Conservation (phyloP, 2,329 filamentous ascomycete genomes). For the Arthrobotrys megalospora region DNA sequence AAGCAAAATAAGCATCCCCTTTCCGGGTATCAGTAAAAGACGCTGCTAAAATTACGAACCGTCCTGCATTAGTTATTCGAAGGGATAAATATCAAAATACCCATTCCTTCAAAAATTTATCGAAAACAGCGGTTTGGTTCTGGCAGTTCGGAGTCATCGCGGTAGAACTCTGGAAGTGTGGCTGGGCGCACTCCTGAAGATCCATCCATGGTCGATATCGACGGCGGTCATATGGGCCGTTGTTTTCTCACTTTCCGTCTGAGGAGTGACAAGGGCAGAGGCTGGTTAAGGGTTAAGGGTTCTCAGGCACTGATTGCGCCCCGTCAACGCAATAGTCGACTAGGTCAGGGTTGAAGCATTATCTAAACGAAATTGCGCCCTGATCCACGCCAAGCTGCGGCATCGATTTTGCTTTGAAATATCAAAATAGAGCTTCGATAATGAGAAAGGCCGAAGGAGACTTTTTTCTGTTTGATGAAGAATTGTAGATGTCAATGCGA, state of each 20-base stretch:
- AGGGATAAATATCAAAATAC: slow-evolving; percentile 44
- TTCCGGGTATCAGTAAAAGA: slow-evolving; percentile 34
- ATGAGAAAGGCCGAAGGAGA: slow-evolving; percentile 30
- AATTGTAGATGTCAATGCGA: slow-evolving; percentile 14
- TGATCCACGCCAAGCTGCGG: slow-evolving; percentile 55
- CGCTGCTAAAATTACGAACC: slow-evolving; percentile 54
- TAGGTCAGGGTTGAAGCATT: slow-evolving; percentile 31
- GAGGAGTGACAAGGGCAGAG: slow-evolving; percentile 28
- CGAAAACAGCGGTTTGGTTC: slow-evolving; percentile 25
- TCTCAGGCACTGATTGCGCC: slow-evolving; percentile 45
- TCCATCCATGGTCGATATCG: slow-evolving; percentile 51
- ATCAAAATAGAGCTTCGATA: slow-evolving; percentile 38
- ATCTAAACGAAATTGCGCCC: slow-evolving; percentile 57
- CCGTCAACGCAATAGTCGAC: slow-evolving; percentile 56
- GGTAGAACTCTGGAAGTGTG: slow-evolving; percentile 54
- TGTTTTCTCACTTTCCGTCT: slow-evolving; percentile 48
- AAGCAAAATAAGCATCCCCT: slow-evolving; percentile 33
- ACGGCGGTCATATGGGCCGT: slow-evolving; percentile 45
- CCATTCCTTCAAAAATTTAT: slow-evolving; percentile 35
- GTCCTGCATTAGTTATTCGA: slow-evolving; percentile 43
- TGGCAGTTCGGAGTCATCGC: slow-evolving; percentile 54
- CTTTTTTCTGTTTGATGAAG: slow-evolving; percentile 10
- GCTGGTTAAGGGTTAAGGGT: slow-evolving; percentile 38
- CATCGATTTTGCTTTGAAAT: slow-evolving; percentile 37
- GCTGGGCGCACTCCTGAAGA: slow-evolving; percentile 41